Percentiles rank a stretch among this genome's conserved stretches.
These are phyloP conservation scores for Lasiodiplodia citricola DNA, from an alignment of 2,329 filamentous ascomycete species.

Conservation along the genomic window DNA sequence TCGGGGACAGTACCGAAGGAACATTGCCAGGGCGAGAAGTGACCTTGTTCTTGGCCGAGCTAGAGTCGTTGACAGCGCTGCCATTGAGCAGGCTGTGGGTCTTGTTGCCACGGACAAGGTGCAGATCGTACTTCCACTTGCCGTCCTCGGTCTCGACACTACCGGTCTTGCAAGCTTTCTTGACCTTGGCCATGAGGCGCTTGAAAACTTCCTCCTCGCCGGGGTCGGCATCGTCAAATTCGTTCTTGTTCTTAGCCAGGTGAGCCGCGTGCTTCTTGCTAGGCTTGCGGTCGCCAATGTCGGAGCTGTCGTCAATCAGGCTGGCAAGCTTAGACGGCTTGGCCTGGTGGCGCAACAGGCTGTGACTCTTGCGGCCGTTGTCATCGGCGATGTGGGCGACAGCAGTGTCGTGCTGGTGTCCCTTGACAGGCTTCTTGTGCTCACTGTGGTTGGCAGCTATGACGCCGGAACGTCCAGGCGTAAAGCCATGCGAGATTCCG, in stretches of 20 bases:
- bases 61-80: background rate
- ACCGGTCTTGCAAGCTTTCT: background rate
- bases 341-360: background rate
- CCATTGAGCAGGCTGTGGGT: background rate
- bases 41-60: background rate
- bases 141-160: background rate
- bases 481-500: background rate
- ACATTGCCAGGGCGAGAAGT: background rate
- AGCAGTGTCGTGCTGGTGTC: background rate
- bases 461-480: background rate
- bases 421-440: background rate
- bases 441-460: background rate
- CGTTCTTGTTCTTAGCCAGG: background rate
- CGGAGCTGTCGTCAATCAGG: background rate
- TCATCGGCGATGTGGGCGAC: background rate
- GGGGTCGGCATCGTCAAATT: background rate
- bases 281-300: background rate
- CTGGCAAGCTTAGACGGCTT: background rate
- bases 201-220: background rate
- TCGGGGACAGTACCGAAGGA: background rate
- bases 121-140: background rate
- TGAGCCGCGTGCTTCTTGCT: background rate
- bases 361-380: background rate
- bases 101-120: background rate
- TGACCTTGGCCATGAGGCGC: background rate